A percentile compares a stretch with the other conserved stretches of the same genome.
Evolutionary conservation across 2,329 filamentous ascomycete species (phyloP).

Genomic region (Fusarium begoniae): DNA sequence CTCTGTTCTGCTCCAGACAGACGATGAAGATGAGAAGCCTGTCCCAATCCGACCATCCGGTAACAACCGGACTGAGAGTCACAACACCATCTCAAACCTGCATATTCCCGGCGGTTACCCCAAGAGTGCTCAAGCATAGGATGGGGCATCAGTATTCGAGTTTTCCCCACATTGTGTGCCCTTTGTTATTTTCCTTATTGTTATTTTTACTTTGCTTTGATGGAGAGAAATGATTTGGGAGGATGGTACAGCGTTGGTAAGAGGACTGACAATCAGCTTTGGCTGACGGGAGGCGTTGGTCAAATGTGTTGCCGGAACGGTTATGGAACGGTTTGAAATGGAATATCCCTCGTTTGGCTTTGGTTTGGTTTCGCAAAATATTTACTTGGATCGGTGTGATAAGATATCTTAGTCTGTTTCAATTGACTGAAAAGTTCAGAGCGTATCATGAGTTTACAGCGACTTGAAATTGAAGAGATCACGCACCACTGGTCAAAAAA

Average conservation of each 20-base stretch:
- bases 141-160: conserved; percentile 45
- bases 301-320: conserved; percentile 9
- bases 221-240: conserved; percentile 5
- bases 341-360: conserved; percentile 37
- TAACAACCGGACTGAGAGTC: conserved; percentile 52
- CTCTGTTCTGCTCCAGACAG: conserved; percentile 32
- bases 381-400: neutral
- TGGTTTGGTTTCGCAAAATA: conserved; percentile 2
- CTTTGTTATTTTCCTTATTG: conserved; percentile 18
- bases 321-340: neutral
- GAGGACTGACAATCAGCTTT: neutral
- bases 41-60: conserved; percentile 40
- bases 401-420: neutral
- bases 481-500: neutral
- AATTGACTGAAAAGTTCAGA: conserved; percentile 18
- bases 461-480: neutral
- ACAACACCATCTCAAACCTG: conserved; percentile 69
- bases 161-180: conserved; percentile 17
- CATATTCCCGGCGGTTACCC: conserved; percentile 77
- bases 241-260: conserved; percentile 1
- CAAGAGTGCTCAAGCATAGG: conserved; percentile 56
- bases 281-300: conserved; percentile 33
- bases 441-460: neutral
- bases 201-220: conserved; percentile 10
- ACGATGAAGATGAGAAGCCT: conserved; percentile 37